Conservation (phyloP, 306 rosid species). For the Glycine latifolia region DNA sequence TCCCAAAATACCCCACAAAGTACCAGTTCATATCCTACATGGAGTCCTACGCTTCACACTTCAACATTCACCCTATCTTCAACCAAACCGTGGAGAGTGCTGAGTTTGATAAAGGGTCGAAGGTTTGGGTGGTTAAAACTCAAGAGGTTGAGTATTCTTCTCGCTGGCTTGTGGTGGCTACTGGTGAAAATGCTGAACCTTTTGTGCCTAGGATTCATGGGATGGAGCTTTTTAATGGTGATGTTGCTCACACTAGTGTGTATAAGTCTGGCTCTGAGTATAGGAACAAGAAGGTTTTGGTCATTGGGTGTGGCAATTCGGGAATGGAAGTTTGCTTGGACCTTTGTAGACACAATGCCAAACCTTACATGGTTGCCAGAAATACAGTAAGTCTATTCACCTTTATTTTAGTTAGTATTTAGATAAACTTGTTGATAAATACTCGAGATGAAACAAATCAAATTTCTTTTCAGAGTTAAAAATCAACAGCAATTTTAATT, state of each 20-base stretch:
- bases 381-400: slow-evolving; percentile 63
- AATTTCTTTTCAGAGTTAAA: too few species aligned
- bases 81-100: slow-evolving; percentile 68
- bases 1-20: slow-evolving; percentile 86
- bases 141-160: slow-evolving; percentile 57
- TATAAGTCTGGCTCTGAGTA: slow-evolving; percentile 73
- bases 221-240: slow-evolving; percentile 59
- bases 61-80: slow-evolving; percentile 70
- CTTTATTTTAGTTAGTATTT: too few species aligned
- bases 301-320: slow-evolving; percentile 96
- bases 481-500: too few species aligned
- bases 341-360: slow-evolving; percentile 81
- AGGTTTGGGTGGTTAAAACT: slow-evolving; percentile 71
- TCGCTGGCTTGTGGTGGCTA: slow-evolving; percentile 82
- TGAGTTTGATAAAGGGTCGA: slow-evolving; percentile 45
- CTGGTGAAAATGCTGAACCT: slow-evolving; percentile 96
- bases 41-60: slow-evolving; percentile 75
- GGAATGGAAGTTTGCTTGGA: slow-evolving; percentile 99
- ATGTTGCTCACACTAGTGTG: slow-evolving; percentile 63
- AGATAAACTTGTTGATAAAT: too few species aligned
- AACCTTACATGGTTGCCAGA: slow-evolving; percentile 84
- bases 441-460: too few species aligned
- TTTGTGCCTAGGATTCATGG: slow-evolving; percentile 67
- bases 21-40: slow-evolving; percentile 81
- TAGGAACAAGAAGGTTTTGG: slow-evolving; percentile 69